Percentiles rank a stretch among this genome's conserved stretches.
These are phyloP conservation scores for Gossypioides kirkii DNA, from an alignment of 345 rosid genomes.

Conservation along the genomic window DNA sequence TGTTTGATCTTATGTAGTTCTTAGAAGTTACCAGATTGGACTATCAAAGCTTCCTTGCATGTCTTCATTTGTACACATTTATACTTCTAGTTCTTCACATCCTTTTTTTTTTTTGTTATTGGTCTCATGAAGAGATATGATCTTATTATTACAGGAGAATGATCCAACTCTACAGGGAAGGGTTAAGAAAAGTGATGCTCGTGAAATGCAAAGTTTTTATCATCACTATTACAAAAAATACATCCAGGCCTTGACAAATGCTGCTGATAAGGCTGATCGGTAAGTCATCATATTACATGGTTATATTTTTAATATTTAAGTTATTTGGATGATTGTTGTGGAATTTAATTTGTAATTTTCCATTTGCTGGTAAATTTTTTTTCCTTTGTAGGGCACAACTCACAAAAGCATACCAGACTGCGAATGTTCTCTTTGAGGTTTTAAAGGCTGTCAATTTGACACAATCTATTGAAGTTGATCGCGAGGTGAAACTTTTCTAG, in stretches of 20 bases:
- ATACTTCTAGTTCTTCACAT: not conserved
- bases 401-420: slow-evolving; percentile 99
- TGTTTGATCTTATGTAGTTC: not conserved
- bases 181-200: slow-evolving; percentile 80
- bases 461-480: slow-evolving; percentile 92
- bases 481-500: slow-evolving; percentile 53
- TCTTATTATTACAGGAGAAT: slow-evolving; percentile 50
- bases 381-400: slow-evolving; percentile 76
- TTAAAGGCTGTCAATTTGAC: slow-evolving; percentile 91
- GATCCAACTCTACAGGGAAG: slow-evolving; percentile 74
- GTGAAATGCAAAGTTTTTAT: slow-evolving; percentile 90
- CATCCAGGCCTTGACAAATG: slow-evolving; percentile 83
- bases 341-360: not conserved
- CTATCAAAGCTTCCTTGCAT: not conserved
- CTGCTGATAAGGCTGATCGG: slow-evolving; percentile 96
- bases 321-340: not conserved
- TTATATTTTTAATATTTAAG: not conserved
- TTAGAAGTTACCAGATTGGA: not conserved
- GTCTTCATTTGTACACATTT: not conserved
- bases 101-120: not conserved
- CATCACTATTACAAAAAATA: slow-evolving; percentile 83
- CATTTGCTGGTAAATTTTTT: slow-evolving; percentile 7
- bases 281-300: slow-evolving; percentile 21
- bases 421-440: slow-evolving; percentile 99
- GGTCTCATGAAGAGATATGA: not conserved